Conservation (phyloP, 2,329 filamentous ascomycete species). For the Sporothrix luriei region DNA sequence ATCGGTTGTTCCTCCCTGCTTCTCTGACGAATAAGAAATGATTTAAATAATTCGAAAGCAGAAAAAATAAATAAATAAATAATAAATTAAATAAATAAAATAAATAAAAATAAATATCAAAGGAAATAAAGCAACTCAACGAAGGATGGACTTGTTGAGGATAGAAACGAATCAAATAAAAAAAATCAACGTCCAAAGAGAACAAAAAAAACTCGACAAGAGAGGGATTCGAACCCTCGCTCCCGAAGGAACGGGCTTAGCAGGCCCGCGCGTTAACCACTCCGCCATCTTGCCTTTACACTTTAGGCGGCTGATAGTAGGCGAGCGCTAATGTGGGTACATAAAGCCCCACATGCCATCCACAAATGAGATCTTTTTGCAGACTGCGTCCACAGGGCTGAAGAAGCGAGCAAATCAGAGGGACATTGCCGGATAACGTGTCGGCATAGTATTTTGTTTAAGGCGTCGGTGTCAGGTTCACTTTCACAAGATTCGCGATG, state of each 20-base stretch:
- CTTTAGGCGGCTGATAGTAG: conserved; percentile 15
- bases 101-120: neutral
- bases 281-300: conserved; percentile 31
- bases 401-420: conserved; percentile 24
- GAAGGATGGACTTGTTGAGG: too few species aligned
- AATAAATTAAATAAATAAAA: neutral
- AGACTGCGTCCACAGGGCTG: conserved; percentile 12
- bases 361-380: neutral
- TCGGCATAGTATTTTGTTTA: neutral
- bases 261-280: conserved; percentile 34
- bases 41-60: neutral
- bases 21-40: neutral
- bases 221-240: conserved; percentile 32
- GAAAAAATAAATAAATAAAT: neutral
- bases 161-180: neutral
- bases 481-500: neutral
- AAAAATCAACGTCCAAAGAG: neutral
- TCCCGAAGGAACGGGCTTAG: conserved; percentile 33
- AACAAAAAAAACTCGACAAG: conserved; percentile 27
- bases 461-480: neutral
- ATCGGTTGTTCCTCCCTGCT: too few species aligned
- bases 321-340: neutral
- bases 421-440: neutral
- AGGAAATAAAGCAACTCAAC: neutral
- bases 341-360: conserved; percentile 7